phyloP scores from a whole-genome alignment of 2,329 filamentous ascomycete species.

The Exophiala aquamarina region DNA sequence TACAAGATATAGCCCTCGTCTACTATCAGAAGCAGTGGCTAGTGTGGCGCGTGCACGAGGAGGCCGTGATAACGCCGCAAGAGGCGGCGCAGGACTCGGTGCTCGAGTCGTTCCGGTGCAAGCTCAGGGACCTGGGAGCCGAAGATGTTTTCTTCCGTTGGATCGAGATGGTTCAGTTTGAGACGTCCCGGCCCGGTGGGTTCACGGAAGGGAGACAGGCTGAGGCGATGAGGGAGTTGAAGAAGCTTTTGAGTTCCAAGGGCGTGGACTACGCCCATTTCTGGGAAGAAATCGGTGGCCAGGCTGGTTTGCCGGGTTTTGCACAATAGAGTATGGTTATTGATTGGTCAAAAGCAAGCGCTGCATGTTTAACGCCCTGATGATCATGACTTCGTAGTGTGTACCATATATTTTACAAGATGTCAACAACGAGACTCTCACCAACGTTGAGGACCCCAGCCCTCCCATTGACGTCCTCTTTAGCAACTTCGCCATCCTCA shows the following conservation, averaged over 20 bases:
- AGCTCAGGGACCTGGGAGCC: slow-evolving; percentile 73
- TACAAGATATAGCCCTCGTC: slow-evolving; percentile 70
- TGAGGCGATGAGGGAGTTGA: slow-evolving; percentile 70
- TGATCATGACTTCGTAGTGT: too few species aligned
- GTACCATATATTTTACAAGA: not conserved
- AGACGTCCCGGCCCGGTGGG: slow-evolving; percentile 74
- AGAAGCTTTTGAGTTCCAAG: slow-evolving; percentile 70
- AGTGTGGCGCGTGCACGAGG: slow-evolving; percentile 58
- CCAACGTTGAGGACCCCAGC: slow-evolving; percentile 19
- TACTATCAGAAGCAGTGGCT: slow-evolving; percentile 63
- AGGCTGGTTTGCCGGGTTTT: slow-evolving; percentile 56
- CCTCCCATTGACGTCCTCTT: slow-evolving; percentile 6
- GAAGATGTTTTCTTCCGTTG: slow-evolving; percentile 88
- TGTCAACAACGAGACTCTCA: slow-evolving; percentile 15
- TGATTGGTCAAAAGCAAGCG: too few species aligned
- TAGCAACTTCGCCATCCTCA: not conserved
- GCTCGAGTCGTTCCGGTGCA: slow-evolving; percentile 77
- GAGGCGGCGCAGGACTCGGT: slow-evolving; percentile 66
- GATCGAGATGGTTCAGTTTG: slow-evolving; percentile 90
- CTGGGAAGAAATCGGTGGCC: slow-evolving; percentile 68
- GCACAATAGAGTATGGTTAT: too few species aligned
- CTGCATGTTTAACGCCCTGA: too few species aligned
- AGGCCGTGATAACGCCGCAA: slow-evolving; percentile 37
- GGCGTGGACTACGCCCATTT: slow-evolving; percentile 81
- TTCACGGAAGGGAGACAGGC: slow-evolving; percentile 75